These are phyloP conservation scores for Paramyrothecium roridum DNA, from an alignment of 2,329 filamentous ascomycete species.

Conservation along the genomic window DNA sequence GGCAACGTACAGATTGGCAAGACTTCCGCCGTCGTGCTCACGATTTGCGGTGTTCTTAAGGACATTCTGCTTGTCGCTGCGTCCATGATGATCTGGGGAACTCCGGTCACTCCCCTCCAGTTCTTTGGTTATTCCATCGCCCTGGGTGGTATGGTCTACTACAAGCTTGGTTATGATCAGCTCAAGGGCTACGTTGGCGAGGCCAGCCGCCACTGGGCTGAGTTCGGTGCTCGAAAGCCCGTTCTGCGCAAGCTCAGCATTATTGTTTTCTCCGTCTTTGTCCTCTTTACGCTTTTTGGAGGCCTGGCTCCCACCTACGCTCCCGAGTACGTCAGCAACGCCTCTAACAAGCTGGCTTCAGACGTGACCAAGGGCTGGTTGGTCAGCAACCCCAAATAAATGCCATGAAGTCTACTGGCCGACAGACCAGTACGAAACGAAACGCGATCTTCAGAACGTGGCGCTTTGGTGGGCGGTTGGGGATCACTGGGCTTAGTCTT, in stretches of 20 bases:
- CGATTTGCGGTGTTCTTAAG: conserved; percentile 83
- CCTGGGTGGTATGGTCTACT: conserved; percentile 72
- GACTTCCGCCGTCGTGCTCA: conserved; percentile 82
- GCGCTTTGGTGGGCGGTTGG: conserved; percentile 24
- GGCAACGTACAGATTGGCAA: conserved; percentile 69
- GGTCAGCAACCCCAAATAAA: conserved; percentile 14
- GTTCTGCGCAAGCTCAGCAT: conserved; percentile 74
- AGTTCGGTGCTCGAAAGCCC: conserved; percentile 77
- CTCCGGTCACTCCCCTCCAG: conserved; percentile 70
- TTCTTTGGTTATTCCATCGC: conserved; percentile 83
- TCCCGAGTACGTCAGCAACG: conserved; percentile 39
- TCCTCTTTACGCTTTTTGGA: conserved; percentile 68
- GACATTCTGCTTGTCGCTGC: conserved; percentile 79
- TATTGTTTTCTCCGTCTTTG: conserved; percentile 58
- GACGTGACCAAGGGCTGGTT: conserved; percentile 46
- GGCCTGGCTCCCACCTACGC: conserved; percentile 61
- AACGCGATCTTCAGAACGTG: conserved; percentile 12
- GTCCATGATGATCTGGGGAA: conserved; percentile 79
- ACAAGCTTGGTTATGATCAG: conserved; percentile 81
- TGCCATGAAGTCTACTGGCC: conserved; percentile 7
- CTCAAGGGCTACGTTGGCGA: conserved; percentile 76
- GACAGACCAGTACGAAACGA: not conserved
- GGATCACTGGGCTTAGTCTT: conserved; percentile 23
- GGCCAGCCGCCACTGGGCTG: conserved; percentile 75
- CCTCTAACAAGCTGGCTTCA: conserved; percentile 45